Conservation (phyloP, 2,329 filamentous ascomycete genomes). For the Ophidiomyces ophidiicola region DNA sequence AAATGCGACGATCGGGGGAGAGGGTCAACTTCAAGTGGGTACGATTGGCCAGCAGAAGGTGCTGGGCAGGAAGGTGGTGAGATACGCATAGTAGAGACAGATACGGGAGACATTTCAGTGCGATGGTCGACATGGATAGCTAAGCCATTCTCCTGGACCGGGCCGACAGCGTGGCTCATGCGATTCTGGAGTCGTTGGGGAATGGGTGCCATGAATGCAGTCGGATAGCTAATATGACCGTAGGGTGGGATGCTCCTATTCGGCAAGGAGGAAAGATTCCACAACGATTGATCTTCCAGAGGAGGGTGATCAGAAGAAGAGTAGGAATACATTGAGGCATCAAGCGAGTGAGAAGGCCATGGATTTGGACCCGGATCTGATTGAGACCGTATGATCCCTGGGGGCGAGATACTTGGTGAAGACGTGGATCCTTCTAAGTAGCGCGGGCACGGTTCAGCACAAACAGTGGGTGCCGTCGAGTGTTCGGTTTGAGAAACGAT, state of each 20-base stretch:
- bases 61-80: constrained; percentile 11
- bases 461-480: constrained; percentile 25
- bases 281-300: constrained; percentile 31
- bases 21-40: constrained; percentile 5
- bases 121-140: constrained; percentile 31
- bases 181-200: constrained; percentile 25
- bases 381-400: constrained; percentile 31
- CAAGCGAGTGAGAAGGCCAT: constrained; percentile 32
- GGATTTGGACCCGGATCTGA: constrained; percentile 30
- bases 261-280: constrained; percentile 20
- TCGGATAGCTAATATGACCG: constrained; percentile 24
- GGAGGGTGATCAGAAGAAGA: constrained; percentile 27
- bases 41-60: constrained; percentile 5
- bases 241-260: constrained; percentile 26
- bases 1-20: constrained; percentile 8
- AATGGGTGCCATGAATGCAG: constrained; percentile 24
- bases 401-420: constrained; percentile 24
- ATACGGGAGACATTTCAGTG: constrained; percentile 21
- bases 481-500: constrained; percentile 26
- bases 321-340: constrained; percentile 27
- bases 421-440: constrained; percentile 24
- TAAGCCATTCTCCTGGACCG: constrained; percentile 28
- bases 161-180: constrained; percentile 22
- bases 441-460: constrained; percentile 24
- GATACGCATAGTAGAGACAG: constrained; percentile 22